These are phyloP conservation scores for Rhynchosporium agropyri DNA, from an alignment of 2,329 filamentous ascomycete genomes.

Conservation along the genomic window DNA sequence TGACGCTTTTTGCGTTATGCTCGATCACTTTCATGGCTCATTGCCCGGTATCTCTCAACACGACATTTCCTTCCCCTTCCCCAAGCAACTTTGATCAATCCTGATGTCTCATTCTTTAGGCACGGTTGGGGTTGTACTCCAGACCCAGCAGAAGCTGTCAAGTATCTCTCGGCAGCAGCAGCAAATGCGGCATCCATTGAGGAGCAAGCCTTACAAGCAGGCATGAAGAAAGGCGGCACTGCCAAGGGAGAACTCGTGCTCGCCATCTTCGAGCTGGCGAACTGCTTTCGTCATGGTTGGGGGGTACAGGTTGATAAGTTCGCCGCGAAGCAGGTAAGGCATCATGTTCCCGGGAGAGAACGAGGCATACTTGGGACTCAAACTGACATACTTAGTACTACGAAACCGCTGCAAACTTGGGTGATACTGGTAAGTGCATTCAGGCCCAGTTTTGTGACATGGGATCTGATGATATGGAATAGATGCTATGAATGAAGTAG, in stretches of 20 bases:
- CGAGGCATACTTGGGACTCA: slow-evolving; percentile 28
- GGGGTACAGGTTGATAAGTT: slow-evolving; percentile 83
- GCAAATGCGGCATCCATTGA: slow-evolving; percentile 89
- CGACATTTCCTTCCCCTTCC: slow-evolving; percentile 10
- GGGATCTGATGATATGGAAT: slow-evolving; percentile 36
- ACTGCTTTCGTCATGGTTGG: slow-evolving; percentile 94
- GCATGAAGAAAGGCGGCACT: slow-evolving; percentile 88
- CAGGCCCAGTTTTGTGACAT: slow-evolving; percentile 25
- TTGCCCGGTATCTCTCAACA: neutral
- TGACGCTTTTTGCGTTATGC: slow-evolving; percentile 28
- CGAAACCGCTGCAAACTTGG: slow-evolving; percentile 94
- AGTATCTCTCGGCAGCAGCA: slow-evolving; percentile 84
- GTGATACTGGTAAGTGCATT: slow-evolving; percentile 69
- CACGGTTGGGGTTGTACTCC: slow-evolving; percentile 90
- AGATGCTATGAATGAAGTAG: slow-evolving; percentile 97
- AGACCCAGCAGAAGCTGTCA: slow-evolving; percentile 73
- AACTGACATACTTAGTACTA: slow-evolving; percentile 70
- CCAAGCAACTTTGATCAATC: slow-evolving; percentile 30
- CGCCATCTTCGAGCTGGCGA: slow-evolving; percentile 92
- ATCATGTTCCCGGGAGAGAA: slow-evolving; percentile 32
- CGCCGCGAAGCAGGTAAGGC: slow-evolving; percentile 72
- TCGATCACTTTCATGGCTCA: neutral
- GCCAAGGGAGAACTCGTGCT: slow-evolving; percentile 96
- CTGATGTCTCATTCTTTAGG: slow-evolving; percentile 49
- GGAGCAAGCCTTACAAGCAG: slow-evolving; percentile 79